phyloP scores from a whole-genome alignment of 768 basidiomycete genomes.

The Pisolithus orientalis region DNA sequence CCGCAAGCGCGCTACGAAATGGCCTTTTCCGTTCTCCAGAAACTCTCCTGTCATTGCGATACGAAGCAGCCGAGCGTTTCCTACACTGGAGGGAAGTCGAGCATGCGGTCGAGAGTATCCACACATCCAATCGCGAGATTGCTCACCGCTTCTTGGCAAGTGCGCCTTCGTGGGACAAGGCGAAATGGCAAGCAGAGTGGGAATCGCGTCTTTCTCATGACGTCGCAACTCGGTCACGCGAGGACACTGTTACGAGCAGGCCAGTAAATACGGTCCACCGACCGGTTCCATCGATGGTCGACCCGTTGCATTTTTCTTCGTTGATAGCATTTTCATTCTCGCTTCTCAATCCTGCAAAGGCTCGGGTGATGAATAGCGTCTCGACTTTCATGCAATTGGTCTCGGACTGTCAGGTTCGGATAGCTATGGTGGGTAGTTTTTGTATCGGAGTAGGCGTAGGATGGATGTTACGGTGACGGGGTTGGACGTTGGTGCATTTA shows the following conservation, averaged over 20 bases:
- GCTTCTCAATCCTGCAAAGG: slow-evolving; percentile 42
- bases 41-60: slow-evolving; percentile 48
- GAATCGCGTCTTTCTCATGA: slow-evolving; percentile 53
- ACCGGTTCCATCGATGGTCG: slow-evolving; percentile 34
- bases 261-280: slow-evolving; percentile 9
- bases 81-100: slow-evolving; percentile 69
- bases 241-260: slow-evolving; percentile 26
- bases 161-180: slow-evolving; percentile 47
- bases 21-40: slow-evolving; percentile 64
- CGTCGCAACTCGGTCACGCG: slow-evolving; percentile 45
- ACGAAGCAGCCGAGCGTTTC: slow-evolving; percentile 65
- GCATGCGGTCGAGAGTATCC: slow-evolving; percentile 43
- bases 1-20: slow-evolving; percentile 44
- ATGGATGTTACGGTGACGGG: slow-evolving; percentile 24
- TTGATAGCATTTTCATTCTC: slow-evolving; percentile 57
- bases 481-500: background rate
- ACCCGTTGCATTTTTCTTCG: slow-evolving; percentile 64
- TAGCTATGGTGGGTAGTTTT: slow-evolving; percentile 36
- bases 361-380: slow-evolving; percentile 17
- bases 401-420: slow-evolving; percentile 22
- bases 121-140: slow-evolving; percentile 23
- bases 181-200: slow-evolving; percentile 65
- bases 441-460: slow-evolving; percentile 42
- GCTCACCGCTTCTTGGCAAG: slow-evolving; percentile 14
- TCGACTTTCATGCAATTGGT: slow-evolving; percentile 20